These are phyloP conservation scores for Sextonia rubra DNA, from an alignment of 164 flowering plant species.

Conservation along the genomic window DNA sequence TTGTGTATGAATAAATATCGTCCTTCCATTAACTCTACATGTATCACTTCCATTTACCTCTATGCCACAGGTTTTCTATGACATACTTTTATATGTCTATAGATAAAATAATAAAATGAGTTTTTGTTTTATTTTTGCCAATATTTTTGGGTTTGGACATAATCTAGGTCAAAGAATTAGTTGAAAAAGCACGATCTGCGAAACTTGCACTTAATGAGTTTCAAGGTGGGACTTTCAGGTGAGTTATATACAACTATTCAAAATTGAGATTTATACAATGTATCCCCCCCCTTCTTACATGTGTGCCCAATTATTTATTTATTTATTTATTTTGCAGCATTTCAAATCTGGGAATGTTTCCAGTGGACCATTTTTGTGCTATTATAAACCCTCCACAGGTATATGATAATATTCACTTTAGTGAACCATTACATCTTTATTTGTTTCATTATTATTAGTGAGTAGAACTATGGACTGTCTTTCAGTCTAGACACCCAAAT, in stretches of 20 bases:
- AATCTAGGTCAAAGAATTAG: conserved; percentile 87
- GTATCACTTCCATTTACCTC: neutral
- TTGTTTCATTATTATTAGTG: neutral
- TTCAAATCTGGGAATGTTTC: conserved; percentile 99
- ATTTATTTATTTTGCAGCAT: conserved; percentile 55
- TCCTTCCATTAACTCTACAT: neutral
- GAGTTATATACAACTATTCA: conserved; percentile 1
- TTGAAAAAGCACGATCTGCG: conserved; percentile 86
- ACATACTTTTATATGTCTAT: neutral
- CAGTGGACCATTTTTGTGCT: conserved; percentile 93
- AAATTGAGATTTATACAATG: too few relatives aligned
- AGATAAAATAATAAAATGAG: neutral
- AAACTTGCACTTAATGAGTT: conserved; percentile 83
- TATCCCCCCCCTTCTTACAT: neutral
- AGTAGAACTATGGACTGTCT: too few relatives aligned
- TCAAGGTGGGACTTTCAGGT: conserved; percentile 99
- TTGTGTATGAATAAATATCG: too few relatives aligned
- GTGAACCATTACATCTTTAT: neutral
- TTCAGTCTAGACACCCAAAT: too few relatives aligned
- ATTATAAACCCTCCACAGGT: conserved; percentile 99
- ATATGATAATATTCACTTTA: neutral
- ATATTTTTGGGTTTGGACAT: neutral
- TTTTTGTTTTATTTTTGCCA: neutral
- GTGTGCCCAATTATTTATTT: neutral
- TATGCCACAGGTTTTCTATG: neutral